Evolutionary conservation across 805 yeast species (phyloP).

Genomic region (Candida morakotiae): DNA sequence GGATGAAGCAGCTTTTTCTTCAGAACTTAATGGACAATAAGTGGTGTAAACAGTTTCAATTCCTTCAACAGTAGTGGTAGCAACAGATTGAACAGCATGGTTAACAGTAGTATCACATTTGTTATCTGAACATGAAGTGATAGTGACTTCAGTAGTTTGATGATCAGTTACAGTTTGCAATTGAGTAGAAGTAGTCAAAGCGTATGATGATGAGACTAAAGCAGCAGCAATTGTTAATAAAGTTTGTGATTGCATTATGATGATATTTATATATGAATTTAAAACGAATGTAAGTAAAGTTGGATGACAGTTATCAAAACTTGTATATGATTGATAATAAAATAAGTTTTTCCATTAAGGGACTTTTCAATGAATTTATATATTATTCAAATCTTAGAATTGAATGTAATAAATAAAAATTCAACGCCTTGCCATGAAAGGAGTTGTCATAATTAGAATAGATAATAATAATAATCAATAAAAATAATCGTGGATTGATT

Average conservation of each 20-base stretch:
- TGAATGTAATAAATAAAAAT: background rate
- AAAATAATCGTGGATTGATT: too few relatives aligned
- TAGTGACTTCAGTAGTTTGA: slow-evolving; percentile 30
- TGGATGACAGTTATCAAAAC: too few relatives aligned
- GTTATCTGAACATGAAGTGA: slow-evolving; percentile 36
- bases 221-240: slow-evolving; percentile 19
- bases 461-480: background rate
- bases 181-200: slow-evolving; percentile 16
- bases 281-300: slow-evolving; percentile 10
- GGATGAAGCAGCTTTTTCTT: slow-evolving; percentile 11
- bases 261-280: background rate
- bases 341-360: too few relatives aligned
- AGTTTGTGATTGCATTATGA: slow-evolving; percentile 19
- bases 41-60: slow-evolving; percentile 34
- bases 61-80: slow-evolving; percentile 31
- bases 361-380: background rate
- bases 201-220: slow-evolving; percentile 19
- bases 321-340: too few relatives aligned
- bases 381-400: background rate
- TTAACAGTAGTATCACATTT: slow-evolving; percentile 17
- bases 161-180: slow-evolving; percentile 22
- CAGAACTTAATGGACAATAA: slow-evolving; percentile 29
- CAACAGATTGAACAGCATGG: slow-evolving; percentile 16
- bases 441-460: background rate
- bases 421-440: slow-evolving; percentile 1